A percentile compares a stretch with the other conserved stretches of the same genome.
Conservation (phyloP, 2,329 filamentous ascomycete species). For the Verticillium klebahnii region DNA sequence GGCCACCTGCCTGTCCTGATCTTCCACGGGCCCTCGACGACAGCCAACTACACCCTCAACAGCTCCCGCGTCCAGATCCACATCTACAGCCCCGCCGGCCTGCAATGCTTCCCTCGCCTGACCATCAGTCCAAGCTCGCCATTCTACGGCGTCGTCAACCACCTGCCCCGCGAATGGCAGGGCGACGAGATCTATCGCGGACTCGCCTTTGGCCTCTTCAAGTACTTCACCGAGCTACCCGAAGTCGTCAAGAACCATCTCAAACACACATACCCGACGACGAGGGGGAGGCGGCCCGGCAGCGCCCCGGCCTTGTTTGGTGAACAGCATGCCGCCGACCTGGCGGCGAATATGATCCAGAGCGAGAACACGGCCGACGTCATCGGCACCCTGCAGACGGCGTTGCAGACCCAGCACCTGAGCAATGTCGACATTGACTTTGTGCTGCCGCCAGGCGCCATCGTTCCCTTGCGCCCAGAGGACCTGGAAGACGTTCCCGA, state of each 20-base stretch:
- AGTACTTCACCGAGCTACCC: constrained; percentile 88
- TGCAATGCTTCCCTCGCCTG: constrained; percentile 84
- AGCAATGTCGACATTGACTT: constrained; percentile 86
- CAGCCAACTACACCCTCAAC: constrained; percentile 78
- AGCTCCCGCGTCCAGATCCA: constrained; percentile 94
- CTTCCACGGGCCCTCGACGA: constrained; percentile 89
- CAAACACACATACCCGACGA: constrained; percentile 50
- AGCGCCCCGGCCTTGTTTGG: constrained; percentile 71
- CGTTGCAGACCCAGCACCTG: constrained; percentile 75
- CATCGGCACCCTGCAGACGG: constrained; percentile 66
- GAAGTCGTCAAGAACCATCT: constrained; percentile 69
- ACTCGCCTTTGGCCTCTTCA: constrained; percentile 86
- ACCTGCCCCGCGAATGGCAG: constrained; percentile 89
- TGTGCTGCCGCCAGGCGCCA: constrained; percentile 73
- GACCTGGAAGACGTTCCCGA: constrained; percentile 56
- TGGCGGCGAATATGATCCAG: constrained; percentile 79
- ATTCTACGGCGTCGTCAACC: constrained; percentile 84
- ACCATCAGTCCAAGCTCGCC: constrained; percentile 90
- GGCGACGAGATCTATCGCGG: constrained; percentile 90
- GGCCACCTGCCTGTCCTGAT: constrained; percentile 78
- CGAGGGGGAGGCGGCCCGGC: constrained; percentile 53
- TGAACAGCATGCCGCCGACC: constrained; percentile 87
- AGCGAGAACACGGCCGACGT: constrained; percentile 74
- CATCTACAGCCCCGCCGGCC: constrained; percentile 83
- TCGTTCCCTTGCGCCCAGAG: constrained; percentile 58